Evolutionary conservation across 495 filamentous ascomycete species (phyloP), one percentile per base, ranked within the genome.

Genomic region (Penicillium diatomitis): DNA sequence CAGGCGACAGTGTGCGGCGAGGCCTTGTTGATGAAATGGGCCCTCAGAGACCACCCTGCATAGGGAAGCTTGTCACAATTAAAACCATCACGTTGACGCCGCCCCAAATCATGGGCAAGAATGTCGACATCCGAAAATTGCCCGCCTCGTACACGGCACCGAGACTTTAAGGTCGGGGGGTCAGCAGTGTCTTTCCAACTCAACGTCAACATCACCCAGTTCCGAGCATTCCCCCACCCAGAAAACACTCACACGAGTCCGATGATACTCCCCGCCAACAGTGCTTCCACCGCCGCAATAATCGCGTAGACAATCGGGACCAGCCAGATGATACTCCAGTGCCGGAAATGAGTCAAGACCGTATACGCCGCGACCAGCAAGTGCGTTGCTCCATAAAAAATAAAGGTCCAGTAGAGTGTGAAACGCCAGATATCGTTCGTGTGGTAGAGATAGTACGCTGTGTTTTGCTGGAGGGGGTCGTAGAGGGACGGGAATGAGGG

Each of bases 91-190:
- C 81, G 58, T 90, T 96, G 62, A 96, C 84, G 54, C 86, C 74
- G n/a, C 83, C 85, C 92, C 92, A 98, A 44, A 94, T 76, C 58
- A 95, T 88, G 9, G 92, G 92, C 37, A 96, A 85, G 92, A 94
- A 98, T 2, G 92, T 96, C 45, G 89, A 94, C 91, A 97, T 95
- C 52, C 80, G 70, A 60, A 95, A 96, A 65, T 83, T 87, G 32
- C 90, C 92, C 10, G 88, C 80, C 53, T 86, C 80, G 59, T 97
- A 98, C 39, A 92, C 81, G 5, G 85, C 86, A 28, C 88, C 89
- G 8, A 98, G 78, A 44, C 91, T 96, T 55, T 40, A 32, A 32
- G 44, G 6, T 5, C 20, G 9, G 32, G 32, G 32, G 35, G 68
- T 65, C 52, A 55, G 51, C 31, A 32, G 12, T 20, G 20, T 20